Conservation (phyloP, 2,329 filamentous ascomycete genomes). For the Gnomoniopsis sp. region DNA sequence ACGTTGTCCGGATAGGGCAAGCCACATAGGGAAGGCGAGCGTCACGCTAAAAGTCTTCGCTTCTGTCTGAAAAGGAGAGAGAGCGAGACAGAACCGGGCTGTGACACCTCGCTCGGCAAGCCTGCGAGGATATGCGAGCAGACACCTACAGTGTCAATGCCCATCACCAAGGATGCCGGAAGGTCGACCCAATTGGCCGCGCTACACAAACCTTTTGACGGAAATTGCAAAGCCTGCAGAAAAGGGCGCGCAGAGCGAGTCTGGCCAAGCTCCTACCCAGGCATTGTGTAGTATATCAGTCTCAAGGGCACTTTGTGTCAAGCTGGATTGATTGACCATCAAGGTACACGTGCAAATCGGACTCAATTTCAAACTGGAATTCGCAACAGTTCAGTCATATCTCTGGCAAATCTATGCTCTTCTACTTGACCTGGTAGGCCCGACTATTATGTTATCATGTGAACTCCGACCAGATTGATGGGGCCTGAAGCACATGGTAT, state of each 20-base stretch:
- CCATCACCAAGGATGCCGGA: neutral
- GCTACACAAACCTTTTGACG: neutral
- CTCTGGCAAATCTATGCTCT: too few relatives aligned
- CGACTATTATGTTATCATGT: too few relatives aligned
- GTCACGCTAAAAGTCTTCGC: neutral
- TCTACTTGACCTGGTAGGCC: too few relatives aligned
- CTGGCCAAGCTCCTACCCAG: neutral
- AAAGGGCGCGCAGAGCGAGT: neutral
- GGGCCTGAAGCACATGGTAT: too few relatives aligned
- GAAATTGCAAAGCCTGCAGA: neutral
- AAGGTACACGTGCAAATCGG: too few relatives aligned
- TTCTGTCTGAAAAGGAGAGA: neutral
- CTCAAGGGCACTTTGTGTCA: too few relatives aligned
- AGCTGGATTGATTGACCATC: too few relatives aligned
- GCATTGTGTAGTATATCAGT: too few relatives aligned
- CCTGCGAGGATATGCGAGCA: neutral
- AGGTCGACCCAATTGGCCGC: neutral
- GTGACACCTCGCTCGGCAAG: neutral
- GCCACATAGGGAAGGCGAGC: neutral
- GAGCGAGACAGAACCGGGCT: neutral
- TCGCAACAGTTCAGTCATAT: too few relatives aligned
- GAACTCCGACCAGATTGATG: too few relatives aligned
- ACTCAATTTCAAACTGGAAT: too few relatives aligned
- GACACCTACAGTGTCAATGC: neutral
- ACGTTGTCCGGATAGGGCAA: neutral